Base-by-base conservation (phyloP, 805 yeast genomes). In the Candida sonorensis region DNA sequence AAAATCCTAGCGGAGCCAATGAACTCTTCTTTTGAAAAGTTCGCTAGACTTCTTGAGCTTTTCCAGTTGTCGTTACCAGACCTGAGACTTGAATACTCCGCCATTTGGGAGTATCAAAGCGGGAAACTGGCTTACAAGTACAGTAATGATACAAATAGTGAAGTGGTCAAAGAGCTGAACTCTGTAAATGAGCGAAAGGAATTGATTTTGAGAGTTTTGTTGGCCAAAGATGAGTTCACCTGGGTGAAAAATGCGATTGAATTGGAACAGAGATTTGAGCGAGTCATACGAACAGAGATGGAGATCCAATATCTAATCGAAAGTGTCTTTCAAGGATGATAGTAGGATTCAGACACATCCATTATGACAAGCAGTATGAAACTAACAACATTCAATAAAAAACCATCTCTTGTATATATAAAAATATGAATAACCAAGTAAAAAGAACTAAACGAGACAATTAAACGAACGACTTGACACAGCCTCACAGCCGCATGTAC, bases 151-250 rank as follows among this genome's bases (percentile, higher is more conserved):
- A 18, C 16, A 23, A 36, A 35, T 10, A 10, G 5, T n/a, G n/a
- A n/a, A n/a, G n/a, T n/a, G n/a, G n/a, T 35, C 26, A 57, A 63
- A 44, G 85, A 85, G 44, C 67, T 86, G 10, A 65, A n/a, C n/a
- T n/a, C n/a, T n/a, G n/a, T n/a, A n/a, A 18, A 18, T 18, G 9
- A 18, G 9, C 20, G 20, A 25, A 57, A 63, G 44, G 85, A 85
- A 44, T 67, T 86, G 10, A 65, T 88, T 6, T 57, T 90, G 38
- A 67, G 97, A 30, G 65, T 86, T 11, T 52, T 90, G 33, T 57
- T 87, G 17, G 65, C 87, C 11, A 52, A 47, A 23, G 48, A 23
- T 17, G 53, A 50, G 15, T 30, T 44, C 10, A 43, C 42, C n/a
- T 43, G 38, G 30, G 61, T 53, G 4, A 48, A 41, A 26, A 32